Conservation (phyloP, 2,329 filamentous ascomycete species). For the Neophaeococcomyces aloes region DNA sequence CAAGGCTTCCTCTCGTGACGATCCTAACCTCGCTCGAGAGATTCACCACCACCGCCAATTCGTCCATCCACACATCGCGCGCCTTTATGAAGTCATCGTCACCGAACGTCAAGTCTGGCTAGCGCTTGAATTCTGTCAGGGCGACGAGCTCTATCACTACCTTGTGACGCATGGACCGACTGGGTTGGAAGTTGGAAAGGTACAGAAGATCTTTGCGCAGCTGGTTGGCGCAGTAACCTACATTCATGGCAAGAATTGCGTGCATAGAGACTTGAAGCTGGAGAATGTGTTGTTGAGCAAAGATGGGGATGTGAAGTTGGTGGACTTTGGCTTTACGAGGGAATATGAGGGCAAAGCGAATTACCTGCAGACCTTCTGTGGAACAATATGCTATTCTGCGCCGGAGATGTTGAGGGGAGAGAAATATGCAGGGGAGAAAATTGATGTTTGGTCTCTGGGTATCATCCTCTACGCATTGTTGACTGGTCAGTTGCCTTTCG, state of each 20-base stretch:
- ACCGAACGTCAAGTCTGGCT: slow-evolving; percentile 93
- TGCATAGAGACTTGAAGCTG: slow-evolving; percentile 91
- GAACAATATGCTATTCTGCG: slow-evolving; percentile 93
- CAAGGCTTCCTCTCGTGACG: slow-evolving; percentile 93
- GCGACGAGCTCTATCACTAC: slow-evolving; percentile 95
- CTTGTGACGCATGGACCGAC: slow-evolving; percentile 63
- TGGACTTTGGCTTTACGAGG: slow-evolving; percentile 94
- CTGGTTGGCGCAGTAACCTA: slow-evolving; percentile 90
- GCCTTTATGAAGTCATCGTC: slow-evolving; percentile 95
- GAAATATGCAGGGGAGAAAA: slow-evolving; percentile 95
- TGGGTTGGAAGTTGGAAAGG: slow-evolving; percentile 70
- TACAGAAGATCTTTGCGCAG: slow-evolving; percentile 92
- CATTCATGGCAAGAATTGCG: slow-evolving; percentile 88
- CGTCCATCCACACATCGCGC: slow-evolving; percentile 90
- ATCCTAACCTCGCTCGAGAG: slow-evolving; percentile 89
- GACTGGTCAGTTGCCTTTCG: slow-evolving; percentile 77
- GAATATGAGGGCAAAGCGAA: slow-evolving; percentile 94
- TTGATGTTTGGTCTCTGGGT: slow-evolving; percentile 95
- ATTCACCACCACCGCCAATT: slow-evolving; percentile 99
- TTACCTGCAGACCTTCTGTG: slow-evolving; percentile 94
- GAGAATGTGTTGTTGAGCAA: slow-evolving; percentile 96
- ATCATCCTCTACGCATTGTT: slow-evolving; percentile 80
- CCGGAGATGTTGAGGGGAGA: slow-evolving; percentile 98
- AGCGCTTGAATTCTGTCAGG: slow-evolving; percentile 90
- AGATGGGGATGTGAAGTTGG: slow-evolving; percentile 91